Evolutionary conservation across 345 rosid species (phyloP), one percentile per base, ranked within the genome.

Genomic region (Gossypium stocksii): DNA sequence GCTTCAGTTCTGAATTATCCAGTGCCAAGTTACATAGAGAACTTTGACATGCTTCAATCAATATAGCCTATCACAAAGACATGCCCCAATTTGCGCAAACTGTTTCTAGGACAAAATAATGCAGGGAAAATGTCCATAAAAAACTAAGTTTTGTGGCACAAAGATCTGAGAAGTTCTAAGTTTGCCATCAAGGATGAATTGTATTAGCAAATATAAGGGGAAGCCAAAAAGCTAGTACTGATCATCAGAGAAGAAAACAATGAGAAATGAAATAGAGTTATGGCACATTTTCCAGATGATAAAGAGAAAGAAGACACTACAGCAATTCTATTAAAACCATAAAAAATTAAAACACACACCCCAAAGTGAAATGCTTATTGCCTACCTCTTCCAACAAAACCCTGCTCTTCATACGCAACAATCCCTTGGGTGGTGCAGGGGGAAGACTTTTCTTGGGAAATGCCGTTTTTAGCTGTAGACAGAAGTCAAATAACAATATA

Each of bases 381-480:
- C 79, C 63, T 87, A 96, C 99, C 99, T 89, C 99, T 83, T 96
- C 98, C 89, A 96, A 84, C 73, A 93, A 77, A 60, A 85, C 87
- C 84, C 98, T 90, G 87, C 84, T 96, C 85, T 89, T 96, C 88
- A 93, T 74, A 46, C 91, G 97, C 83, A 96, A 80, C 69, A 96
- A 78, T 74, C 99, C 99, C 86, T 95, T 95, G 14, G 99, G 93
- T 1, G 99, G 99, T 83, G 97, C 91, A 46, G 94, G 89, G 4
- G 98, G 98, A 59, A 93, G 79, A 78, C 16, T 83, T 77, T 93
- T 95, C 84, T 75, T 90, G 17, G 97, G 94, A 87, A 84, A 93
- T 62, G 88, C 80, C 82, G 78, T 88, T 80, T 85, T 95, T 80
- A 95, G 89, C 99, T 93, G 91, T 45, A 82, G 82, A 65, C 77